Base-by-base conservation (phyloP, 345 rosid species). In the Eucalyptus sp. region DNA sequence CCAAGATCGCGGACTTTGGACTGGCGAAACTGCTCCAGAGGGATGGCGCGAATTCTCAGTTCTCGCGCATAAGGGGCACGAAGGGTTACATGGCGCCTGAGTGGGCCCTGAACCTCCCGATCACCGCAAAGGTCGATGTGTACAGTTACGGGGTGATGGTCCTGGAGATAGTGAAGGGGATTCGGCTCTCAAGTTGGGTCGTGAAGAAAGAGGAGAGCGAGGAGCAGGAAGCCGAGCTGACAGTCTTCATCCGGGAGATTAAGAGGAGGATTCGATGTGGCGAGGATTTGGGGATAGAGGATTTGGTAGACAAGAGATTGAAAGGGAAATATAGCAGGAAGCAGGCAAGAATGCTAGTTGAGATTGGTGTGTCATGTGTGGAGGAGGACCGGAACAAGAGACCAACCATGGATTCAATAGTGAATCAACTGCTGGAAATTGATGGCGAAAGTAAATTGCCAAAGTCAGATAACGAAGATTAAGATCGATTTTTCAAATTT, bases 1-100 rank as follows among this genome's bases (percentile, higher is more conserved):
- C 96, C 46, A 94, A 93, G 87, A 91, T 94, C 76, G 91, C 95
- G 6, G 96, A 94, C 46, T 95, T 94, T 13, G 95, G 95, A 43
- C 89, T 95, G 2, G 94, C 95, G 88, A 94, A 93, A 91, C 91
- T 95, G 88, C 88, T 87, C 13, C 89, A 90, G 50, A 89, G 93
- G 83, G 92, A 56, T 22, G 44, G 58, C 50, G 37, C 48, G 10
- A 87, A 37, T 31, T 81, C 89, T 7, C 83, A 88, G 20, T 86
- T 93, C 88, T 89, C 93, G 4, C 89, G 15, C 58, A 87, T 93
- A 22, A 89, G 92, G 56, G 94, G 94, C 52, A 92, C 95, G 4
- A 90, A 90, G 80, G 92, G 92, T n/a, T 91, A 92, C 90, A 88
- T 92, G 92, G 93, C 92, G 33, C 93, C 93, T 6, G 92, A 91